Evolutionary conservation across 2,329 filamentous ascomycete species (phyloP).

Genomic region (Botrytis aclada): DNA sequence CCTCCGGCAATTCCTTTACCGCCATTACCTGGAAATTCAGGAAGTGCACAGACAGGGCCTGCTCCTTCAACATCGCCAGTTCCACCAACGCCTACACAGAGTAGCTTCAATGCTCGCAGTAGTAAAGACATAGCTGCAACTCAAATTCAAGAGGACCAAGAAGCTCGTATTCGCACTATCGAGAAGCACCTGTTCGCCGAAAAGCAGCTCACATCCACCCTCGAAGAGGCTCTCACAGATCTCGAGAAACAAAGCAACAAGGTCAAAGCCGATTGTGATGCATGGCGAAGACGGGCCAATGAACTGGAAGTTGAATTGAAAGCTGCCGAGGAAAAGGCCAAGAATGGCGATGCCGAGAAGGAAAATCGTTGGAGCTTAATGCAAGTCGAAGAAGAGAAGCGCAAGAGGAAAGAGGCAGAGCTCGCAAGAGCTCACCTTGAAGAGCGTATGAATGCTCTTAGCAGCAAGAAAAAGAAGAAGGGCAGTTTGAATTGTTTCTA

Average conservation of each 20-base stretch:
- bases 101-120: slow-evolving; percentile 50
- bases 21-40: slow-evolving; percentile 67
- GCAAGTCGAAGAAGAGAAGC: slow-evolving; percentile 93
- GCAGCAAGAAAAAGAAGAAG: slow-evolving; percentile 73
- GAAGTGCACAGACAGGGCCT: slow-evolving; percentile 45
- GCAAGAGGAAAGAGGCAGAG: slow-evolving; percentile 87
- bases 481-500: slow-evolving; percentile 90
- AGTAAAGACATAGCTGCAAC: slow-evolving; percentile 76
- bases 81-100: slow-evolving; percentile 53
- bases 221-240: slow-evolving; percentile 93
- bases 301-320: slow-evolving; percentile 47
- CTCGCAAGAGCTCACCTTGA: slow-evolving; percentile 84
- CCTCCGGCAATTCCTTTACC: slow-evolving; percentile 95
- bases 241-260: slow-evolving; percentile 89
- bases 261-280: slow-evolving; percentile 84
- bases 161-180: slow-evolving; percentile 89
- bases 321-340: slow-evolving; percentile 50
- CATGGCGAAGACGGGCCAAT: slow-evolving; percentile 81
- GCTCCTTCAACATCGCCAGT: slow-evolving; percentile 40
- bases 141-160: slow-evolving; percentile 90
- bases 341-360: slow-evolving; percentile 35
- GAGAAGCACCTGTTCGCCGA: slow-evolving; percentile 96
- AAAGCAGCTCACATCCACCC: slow-evolving; percentile 90
- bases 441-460: slow-evolving; percentile 89
- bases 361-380: slow-evolving; percentile 68